Conservation (phyloP, 176 grass and related monocot species). For the Oryza meridionalis region DNA sequence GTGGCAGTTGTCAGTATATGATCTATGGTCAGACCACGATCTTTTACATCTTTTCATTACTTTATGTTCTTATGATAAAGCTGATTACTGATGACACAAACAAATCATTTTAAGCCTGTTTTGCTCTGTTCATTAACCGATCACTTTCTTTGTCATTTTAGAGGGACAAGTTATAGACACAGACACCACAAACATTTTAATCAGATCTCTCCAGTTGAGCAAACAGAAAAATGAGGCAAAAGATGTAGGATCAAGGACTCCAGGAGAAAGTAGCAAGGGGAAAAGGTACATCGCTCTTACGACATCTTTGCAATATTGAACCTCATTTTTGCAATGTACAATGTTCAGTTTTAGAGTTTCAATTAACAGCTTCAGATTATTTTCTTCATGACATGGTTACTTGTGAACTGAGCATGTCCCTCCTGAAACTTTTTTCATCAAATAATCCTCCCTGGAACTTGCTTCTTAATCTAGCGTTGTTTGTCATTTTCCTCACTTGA, state of each 20-base stretch:
- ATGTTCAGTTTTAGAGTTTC: background rate
- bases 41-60: background rate
- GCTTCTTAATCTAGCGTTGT: background rate
- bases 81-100: background rate
- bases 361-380: background rate
- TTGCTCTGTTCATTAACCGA: background rate
- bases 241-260: conserved; percentile 46
- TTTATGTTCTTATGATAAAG: background rate
- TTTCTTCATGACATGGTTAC: background rate
- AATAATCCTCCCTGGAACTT: background rate
- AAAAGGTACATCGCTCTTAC: conserved; percentile 51
- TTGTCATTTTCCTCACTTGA: background rate
- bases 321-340: background rate
- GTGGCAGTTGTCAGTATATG: background rate
- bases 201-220: conserved; percentile 75
- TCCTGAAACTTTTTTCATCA: too few species aligned
- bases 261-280: conserved; percentile 41
- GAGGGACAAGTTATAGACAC: conserved; percentile 77
- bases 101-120: background rate
- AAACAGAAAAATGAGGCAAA: conserved; percentile 64
- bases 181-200: conserved; percentile 76
- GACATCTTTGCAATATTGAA: background rate
- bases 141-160: conserved; percentile 34
- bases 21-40: background rate
- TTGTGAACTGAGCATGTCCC: background rate